Conservation (phyloP, 2,329 filamentous ascomycete genomes). For the Parastagonospora avenae region DNA sequence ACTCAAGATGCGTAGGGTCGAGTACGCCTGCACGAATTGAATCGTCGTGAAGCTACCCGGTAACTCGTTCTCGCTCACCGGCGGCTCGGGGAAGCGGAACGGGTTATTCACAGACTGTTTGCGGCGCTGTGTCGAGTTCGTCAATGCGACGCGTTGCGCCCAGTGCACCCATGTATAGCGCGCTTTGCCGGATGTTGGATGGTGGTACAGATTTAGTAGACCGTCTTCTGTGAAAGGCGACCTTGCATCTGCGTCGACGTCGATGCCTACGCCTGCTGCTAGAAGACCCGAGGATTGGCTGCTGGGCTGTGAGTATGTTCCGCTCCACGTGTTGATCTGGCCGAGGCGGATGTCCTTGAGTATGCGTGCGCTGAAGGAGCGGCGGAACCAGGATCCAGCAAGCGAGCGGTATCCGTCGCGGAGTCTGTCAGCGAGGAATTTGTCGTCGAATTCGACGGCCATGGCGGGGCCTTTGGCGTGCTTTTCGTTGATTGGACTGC, state of each 20-base stretch:
- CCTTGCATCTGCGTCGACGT: conserved; percentile 2
- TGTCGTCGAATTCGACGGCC: conserved; percentile 35
- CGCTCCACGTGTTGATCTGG: conserved; percentile 24
- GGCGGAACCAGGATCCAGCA: conserved; percentile 25
- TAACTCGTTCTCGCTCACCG: neutral
- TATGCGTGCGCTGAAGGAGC: conserved; percentile 25
- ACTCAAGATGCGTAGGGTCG: conserved; percentile 14
- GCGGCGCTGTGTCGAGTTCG: conserved; percentile 11
- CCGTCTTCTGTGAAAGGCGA: conserved; percentile 47
- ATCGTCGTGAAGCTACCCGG: conserved; percentile 23
- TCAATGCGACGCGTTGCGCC: conserved; percentile 41
- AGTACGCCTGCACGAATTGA: conserved; percentile 32
- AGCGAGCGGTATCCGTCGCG: conserved; percentile 20
- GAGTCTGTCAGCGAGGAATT: conserved; percentile 25
- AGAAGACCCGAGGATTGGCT: conserved; percentile 12
- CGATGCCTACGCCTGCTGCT: conserved; percentile 13
- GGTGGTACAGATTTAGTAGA: conserved; percentile 42
- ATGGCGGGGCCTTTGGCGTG: neutral
- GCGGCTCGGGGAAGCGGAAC: neutral
- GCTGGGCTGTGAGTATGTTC: neutral
- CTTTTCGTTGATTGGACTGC: neutral
- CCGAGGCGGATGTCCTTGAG: conserved; percentile 25
- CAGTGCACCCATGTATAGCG: conserved; percentile 53
- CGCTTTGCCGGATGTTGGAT: conserved; percentile 41
- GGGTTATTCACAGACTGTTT: conserved; percentile 2